Base-by-base conservation (phyloP, 1,284 basidiomycete genomes). In the Calocybe gambosa region DNA sequence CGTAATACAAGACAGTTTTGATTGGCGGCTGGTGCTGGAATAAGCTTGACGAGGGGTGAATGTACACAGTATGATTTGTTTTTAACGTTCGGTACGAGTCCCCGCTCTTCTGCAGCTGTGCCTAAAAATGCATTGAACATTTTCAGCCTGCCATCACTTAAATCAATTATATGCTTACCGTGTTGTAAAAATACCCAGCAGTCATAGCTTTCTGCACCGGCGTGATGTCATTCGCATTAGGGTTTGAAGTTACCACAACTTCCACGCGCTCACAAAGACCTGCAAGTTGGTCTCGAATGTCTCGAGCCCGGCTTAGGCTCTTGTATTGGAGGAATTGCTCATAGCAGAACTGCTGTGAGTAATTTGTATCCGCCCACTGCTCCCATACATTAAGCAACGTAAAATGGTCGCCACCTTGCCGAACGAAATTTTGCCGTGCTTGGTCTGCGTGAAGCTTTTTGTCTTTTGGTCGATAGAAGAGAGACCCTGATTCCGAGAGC, bases 241-340 rank as follows among this genome's bases (percentile, higher is more conserved):
- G 86, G 61, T 90, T 94, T 43, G 80, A 77, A 60, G 87, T 71
- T 44, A 98, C 82, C 16, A 95, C 81, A 37, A 99, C 84, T 62
- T 99, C 96, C 36, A 98, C 95, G 23, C 96, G 85, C 65, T 99
- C 96, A 65, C 96, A 99, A 25, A 99, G 71, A 4, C 85, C 84
- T 0, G 93, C 93, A 12, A 99, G 77, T 67, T 99, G 96, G 66
- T 99, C 96, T 21, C 87, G 79, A 55, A 99, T 95, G 66, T 99
- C 96, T 39, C 96, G 83, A 0, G 96, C 95, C 19, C 96, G 79
- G 54, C 83, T 87, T 10, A 99, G 69, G 52, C 89, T 93, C 75
- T 99, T 99, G 76, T 91, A 94, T 67, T 99, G 96, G 43, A 99
- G 70, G 68, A 95, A 99, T 61, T 99, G 93, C 62, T 97, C 93